Conservation (phyloP, 495 filamentous ascomycete genomes). For the Amphirosellinia nigrospora region DNA sequence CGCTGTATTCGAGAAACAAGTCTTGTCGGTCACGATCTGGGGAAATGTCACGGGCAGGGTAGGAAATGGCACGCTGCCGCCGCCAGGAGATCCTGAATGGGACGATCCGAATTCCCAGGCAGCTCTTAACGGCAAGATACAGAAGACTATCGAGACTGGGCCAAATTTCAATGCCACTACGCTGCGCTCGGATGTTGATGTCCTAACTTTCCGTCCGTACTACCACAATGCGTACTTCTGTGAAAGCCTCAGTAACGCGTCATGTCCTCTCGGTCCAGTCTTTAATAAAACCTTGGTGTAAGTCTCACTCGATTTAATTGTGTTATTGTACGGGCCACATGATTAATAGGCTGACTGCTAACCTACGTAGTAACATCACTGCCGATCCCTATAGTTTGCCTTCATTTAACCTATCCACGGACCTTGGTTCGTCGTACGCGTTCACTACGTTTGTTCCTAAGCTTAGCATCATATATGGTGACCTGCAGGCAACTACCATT, state of each 20-base stretch:
- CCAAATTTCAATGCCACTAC: conserved; percentile 64
- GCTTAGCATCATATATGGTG: conserved; percentile 75
- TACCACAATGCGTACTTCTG: conserved; percentile 66
- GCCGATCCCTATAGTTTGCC: conserved; percentile 56
- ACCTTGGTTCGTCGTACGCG: conserved; percentile 80
- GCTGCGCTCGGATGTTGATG: conserved; percentile 68
- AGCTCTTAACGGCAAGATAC: conserved; percentile 76
- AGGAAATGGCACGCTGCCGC: conserved; percentile 55
- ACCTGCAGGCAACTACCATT: conserved; percentile 62
- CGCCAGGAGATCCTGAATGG: conserved; percentile 59
- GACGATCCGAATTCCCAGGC: conserved; percentile 50
- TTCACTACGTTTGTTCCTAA: conserved; percentile 80
- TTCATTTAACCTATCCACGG: conserved; percentile 75
- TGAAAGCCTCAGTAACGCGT: conserved; percentile 60
- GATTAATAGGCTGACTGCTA: not conserved
- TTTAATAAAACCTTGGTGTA: conserved; percentile 67
- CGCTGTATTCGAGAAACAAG: conserved; percentile 71
- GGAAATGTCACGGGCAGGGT: conserved; percentile 82
- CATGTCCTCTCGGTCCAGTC: conserved; percentile 76
- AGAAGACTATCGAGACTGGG: conserved; percentile 57
- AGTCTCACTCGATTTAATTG: conserved; percentile 36
- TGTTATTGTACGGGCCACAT: not conserved
- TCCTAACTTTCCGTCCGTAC: conserved; percentile 76
- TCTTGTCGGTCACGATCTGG: conserved; percentile 80
- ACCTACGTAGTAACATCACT: conserved; percentile 9